Base-by-base conservation (phyloP, 1,139 yeast genomes). In the Casaregolazyma lundiana region DNA sequence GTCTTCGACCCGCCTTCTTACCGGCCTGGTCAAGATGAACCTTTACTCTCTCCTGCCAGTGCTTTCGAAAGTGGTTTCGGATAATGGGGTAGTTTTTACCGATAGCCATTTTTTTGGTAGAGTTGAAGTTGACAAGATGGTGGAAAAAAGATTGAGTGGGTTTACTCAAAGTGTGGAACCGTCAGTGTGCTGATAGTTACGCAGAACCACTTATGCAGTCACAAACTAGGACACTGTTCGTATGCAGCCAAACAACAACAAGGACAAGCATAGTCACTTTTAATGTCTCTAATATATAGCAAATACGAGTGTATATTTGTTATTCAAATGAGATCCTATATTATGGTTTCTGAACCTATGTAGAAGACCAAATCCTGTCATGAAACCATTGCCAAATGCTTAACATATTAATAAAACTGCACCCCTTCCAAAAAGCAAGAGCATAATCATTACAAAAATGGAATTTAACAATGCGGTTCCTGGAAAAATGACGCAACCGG, bases 1-100 rank as follows among this genome's bases (percentile, higher is more conserved):
- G 79, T 80, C 98, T 86, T 84, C 98, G 88, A 62, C 95, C 81
- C 70, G 79, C 90, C 84, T 92, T 92, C 84, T 89, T 88, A 74
- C 97, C 97, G 69, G 97, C 95, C 81, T 92, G 97, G 90, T 90
- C 96, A 72, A 90, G 84, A 89, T 92, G 97, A 68, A 88, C 96
- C 76, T 80, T 87, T 81, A 92, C 99, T 74, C 98, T 88, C 78
- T 87, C 95, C 80, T 92, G 97, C 99, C 99, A 92, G 95, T 89
- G 92, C 87, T 92, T 92, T 59, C 72, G 61, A 89, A 81, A 90
- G 79, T 84, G 97, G 95, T 73, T 74, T 70, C 77, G 64, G 62
- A 65, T 67, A 64, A 70, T 66, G 64, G 73, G 71, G 70, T 84
- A 80, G 78, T 92, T 92, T 90, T 92, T 89, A 69, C 92, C 76